A percentile compares a stretch with the other conserved stretches of the same genome.
Conservation (phyloP, 805 yeast species). For the Yarrowia sp. region DNA sequence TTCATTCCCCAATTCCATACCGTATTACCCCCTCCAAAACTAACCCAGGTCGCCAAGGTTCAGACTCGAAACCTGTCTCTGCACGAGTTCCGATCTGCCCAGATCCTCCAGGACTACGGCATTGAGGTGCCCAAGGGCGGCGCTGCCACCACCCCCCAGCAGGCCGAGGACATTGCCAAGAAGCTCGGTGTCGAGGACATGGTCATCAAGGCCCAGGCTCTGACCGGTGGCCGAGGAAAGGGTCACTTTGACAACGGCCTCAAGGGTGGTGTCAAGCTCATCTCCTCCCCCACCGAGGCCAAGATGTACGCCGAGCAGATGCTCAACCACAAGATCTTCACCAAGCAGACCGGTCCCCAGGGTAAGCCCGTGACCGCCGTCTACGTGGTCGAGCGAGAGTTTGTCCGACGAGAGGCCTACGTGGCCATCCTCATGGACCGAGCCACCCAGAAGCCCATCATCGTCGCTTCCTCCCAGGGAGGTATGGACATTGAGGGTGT, state of each 20-base stretch:
- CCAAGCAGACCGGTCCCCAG: conserved; percentile 97
- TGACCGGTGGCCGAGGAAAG: conserved; percentile 99
- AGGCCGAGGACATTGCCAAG: conserved; percentile 84
- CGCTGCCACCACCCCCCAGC: conserved; percentile 89
- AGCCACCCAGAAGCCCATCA: conserved; percentile 84
- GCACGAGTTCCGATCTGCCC: conserved; percentile 96
- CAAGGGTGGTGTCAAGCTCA: conserved; percentile 95
- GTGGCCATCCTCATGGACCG: conserved; percentile 95
- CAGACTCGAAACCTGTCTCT: conserved; percentile 78
- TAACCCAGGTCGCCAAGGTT: conserved; percentile 37
- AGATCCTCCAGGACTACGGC: conserved; percentile 79
- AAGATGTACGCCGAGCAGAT: conserved; percentile 83
- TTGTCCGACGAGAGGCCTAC: conserved; percentile 93
- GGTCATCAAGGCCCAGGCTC: conserved; percentile 97
- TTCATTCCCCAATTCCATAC: too few species aligned
- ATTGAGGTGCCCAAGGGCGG: conserved; percentile 90
- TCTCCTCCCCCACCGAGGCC: conserved; percentile 84
- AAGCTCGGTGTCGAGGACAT: conserved; percentile 73
- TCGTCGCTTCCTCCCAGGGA: conserved; percentile 97
- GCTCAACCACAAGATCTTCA: conserved; percentile 91
- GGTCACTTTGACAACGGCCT: conserved; percentile 96
- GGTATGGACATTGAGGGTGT: conserved; percentile 99
- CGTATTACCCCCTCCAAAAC: not conserved
- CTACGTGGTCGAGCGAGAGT: conserved; percentile 92
- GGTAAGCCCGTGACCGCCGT: conserved; percentile 98